Percentiles rank a stretch among this genome's conserved stretches.
These are phyloP conservation scores for Thalassiosira livingstoniorum DNA, from an alignment of 352 stramenopile species.

Conservation along the genomic window DNA sequence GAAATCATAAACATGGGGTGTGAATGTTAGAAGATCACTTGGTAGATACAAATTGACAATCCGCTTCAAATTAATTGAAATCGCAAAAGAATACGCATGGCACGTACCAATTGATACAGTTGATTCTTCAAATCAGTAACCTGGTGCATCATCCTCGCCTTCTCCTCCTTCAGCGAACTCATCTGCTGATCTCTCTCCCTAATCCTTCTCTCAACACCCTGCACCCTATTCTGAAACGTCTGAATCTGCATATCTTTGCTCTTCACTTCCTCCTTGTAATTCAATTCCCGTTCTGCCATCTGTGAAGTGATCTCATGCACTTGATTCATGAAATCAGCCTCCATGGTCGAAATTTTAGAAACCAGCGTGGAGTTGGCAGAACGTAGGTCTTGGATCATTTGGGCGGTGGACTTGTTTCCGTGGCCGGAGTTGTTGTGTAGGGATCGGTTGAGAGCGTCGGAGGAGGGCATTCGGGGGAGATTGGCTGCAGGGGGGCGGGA, in stretches of 20 bases:
- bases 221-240: constrained; percentile 42
- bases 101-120: constrained; percentile 66
- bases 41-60: too few relatives aligned
- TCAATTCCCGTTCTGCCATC: constrained; percentile 40
- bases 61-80: too few relatives aligned
- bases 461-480: constrained; percentile 48
- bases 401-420: constrained; percentile 48
- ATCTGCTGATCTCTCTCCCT: constrained; percentile 65
- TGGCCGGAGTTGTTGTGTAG: constrained; percentile 64
- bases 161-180: constrained; percentile 67
- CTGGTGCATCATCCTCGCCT: constrained; percentile 56
- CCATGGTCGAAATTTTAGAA: constrained; percentile 58
- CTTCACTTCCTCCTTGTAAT: constrained; percentile 38
- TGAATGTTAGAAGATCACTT: too few relatives aligned
- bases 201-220: constrained; percentile 57
- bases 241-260: constrained; percentile 44
- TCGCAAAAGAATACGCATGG: too few relatives aligned
- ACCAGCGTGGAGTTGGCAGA: constrained; percentile 61
- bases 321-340: constrained; percentile 75
- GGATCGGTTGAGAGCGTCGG: constrained; percentile 67
- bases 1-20: not conserved
- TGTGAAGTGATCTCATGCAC: constrained; percentile 46
- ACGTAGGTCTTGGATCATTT: constrained; percentile 69
- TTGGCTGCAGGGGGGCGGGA: not conserved
- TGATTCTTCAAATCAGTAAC: constrained; percentile 79